phyloP scores from a whole-genome alignment of 495 filamentous ascomycete genomes.

The Neurospora pannonica region DNA sequence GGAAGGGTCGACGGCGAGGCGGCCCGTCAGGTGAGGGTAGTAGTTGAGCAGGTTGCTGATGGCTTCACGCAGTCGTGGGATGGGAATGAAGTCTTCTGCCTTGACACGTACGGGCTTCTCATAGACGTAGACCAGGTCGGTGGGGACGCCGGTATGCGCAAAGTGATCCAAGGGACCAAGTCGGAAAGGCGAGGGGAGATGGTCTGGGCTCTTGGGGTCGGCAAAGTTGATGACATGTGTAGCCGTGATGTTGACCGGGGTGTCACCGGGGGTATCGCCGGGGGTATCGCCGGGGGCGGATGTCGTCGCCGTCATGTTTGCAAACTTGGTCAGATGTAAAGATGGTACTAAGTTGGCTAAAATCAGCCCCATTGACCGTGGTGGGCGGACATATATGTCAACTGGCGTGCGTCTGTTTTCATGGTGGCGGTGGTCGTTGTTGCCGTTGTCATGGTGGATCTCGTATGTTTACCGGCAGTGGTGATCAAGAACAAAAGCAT shows the following conservation, averaged over 20 bases:
- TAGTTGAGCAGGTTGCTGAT: neutral
- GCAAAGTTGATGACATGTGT: neutral
- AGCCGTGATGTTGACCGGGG: neutral
- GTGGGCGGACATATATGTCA: neutral
- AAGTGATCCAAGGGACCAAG: neutral
- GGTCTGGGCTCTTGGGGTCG: neutral
- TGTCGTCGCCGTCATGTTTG: neutral
- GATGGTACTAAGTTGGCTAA: neutral
- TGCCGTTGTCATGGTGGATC: neutral
- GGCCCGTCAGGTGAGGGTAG: neutral
- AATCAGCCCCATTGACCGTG: neutral
- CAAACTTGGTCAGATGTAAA: neutral
- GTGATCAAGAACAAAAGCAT: neutral
- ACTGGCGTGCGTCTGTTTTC: neutral
- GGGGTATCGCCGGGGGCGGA: neutral
- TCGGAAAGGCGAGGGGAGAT: neutral
- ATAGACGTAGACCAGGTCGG: neutral
- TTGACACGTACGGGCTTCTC: neutral
- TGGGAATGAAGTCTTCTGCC: neutral
- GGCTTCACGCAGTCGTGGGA: neutral
- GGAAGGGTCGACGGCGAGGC: neutral
- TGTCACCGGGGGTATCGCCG: neutral
- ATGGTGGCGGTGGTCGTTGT: neutral
- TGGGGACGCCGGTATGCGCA: neutral
- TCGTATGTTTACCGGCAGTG: neutral